Base-by-base conservation (phyloP, 1,284 basidiomycete genomes). In the Phellopilus nigrolimitatus region DNA sequence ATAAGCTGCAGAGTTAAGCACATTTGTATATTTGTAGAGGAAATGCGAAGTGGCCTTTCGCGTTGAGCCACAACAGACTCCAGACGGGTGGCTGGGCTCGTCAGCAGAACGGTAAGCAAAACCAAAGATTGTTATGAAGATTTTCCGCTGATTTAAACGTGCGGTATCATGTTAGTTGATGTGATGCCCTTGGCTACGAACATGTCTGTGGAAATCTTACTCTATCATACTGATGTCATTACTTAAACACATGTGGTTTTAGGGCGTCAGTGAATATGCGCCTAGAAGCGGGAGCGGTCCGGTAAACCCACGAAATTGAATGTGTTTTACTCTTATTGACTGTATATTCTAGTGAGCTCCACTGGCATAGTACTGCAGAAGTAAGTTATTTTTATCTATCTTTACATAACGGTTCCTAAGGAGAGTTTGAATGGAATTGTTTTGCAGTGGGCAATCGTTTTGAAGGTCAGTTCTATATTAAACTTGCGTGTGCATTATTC, bases 1-100 rank as follows among this genome's bases (percentile, higher is more conserved):
- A 12, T 24, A 50, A 2, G 17, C 46, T 47, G 36, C 6, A 36
- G 17, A 31, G 2, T 46, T 9, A n/a, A 10, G n/a, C 10, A 3
- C 19, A 22, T 42, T 42, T 22, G 10, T 43, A 24, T 42, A 10
- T 24, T 21, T 41, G 27, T 58, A 81, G 80, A 7, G 54, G 61
- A 7, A 84, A 84, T 58, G 77, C 80, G 13, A 87, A 86, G 63
- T 88, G 85, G 85, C 78, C 84, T 0, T 84, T 86, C 64, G 69
- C 71, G 52, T 63, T 86, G 51, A 84, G 81, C 50, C 79, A 82
- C 63, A 87, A 84, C 60, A 77, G 83, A 21, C 63, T 89, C 17
- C 78, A 82, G 55, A 77, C 77, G 0, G 85, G 85, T 17, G 86
- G 86, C 0, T 89, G 85, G 85, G 81, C 82, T 36, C 74, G 84